These are phyloP conservation scores for Herpetospermum pedunculosum DNA, from an alignment of 306 rosid species.

Conservation along the genomic window DNA sequence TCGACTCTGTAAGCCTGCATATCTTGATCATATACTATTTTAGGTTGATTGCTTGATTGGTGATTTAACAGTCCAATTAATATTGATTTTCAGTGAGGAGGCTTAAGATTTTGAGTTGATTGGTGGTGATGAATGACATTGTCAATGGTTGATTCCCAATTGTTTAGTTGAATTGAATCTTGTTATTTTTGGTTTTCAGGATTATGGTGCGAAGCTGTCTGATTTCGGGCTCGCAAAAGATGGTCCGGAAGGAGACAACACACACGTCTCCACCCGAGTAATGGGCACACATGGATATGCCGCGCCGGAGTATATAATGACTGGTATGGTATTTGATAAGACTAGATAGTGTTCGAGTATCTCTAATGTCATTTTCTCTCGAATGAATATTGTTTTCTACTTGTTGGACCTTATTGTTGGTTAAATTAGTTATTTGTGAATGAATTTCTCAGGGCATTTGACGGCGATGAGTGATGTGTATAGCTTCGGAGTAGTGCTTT, in stretches of 20 bases:
- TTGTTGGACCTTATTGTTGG: no score
- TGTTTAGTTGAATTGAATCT: not conserved
- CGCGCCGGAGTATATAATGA: slow-evolving; percentile 16
- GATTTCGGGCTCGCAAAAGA: slow-evolving; percentile 15
- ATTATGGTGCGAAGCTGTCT: slow-evolving; percentile 8
- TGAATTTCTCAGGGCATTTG: slow-evolving; percentile 19
- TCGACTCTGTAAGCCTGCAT: slow-evolving; percentile 31
- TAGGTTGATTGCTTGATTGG: no score
- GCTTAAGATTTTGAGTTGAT: no score
- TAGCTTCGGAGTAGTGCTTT: slow-evolving; percentile 18
- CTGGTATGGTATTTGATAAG: slow-evolving; percentile 12
- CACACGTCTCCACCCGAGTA: slow-evolving; percentile 15
- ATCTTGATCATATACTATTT: no score
- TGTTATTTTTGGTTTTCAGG: not conserved
- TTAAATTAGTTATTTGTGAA: no score
- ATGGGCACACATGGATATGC: slow-evolving; percentile 17
- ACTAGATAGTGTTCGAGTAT: no score
- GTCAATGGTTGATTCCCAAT: not conserved
- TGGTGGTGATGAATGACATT: no score
- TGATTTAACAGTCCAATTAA: no score
- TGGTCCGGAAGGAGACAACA: slow-evolving; percentile 18
- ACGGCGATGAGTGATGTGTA: slow-evolving; percentile 18
- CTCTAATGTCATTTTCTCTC: no score
- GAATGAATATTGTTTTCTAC: no score
- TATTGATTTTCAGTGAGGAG: no score